Conservation (phyloP, 1,284 basidiomycete genomes). For the Apiotrichum gamsii region DNA sequence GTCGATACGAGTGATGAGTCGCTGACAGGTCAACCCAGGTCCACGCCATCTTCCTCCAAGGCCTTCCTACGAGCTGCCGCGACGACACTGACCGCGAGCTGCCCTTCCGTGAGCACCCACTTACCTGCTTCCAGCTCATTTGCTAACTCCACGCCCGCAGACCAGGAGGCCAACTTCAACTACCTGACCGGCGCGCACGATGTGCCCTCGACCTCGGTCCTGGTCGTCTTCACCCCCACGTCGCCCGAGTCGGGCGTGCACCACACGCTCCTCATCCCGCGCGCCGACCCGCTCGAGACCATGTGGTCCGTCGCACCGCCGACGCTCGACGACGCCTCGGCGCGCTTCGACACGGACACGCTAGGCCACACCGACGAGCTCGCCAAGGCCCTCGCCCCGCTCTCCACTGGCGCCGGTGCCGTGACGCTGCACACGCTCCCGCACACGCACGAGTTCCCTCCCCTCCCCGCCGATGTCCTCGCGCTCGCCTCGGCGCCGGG, state of each 20-base stretch:
- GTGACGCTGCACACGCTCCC: slow-evolving; percentile 47
- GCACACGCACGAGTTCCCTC: slow-evolving; percentile 55
- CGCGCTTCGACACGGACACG: slow-evolving; percentile 56
- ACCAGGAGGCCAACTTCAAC: slow-evolving; percentile 77
- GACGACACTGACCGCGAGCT: slow-evolving; percentile 86
- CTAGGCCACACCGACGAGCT: slow-evolving; percentile 55
- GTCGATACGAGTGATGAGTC: not conserved
- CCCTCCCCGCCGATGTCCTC: slow-evolving; percentile 58
- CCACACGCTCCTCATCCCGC: slow-evolving; percentile 67
- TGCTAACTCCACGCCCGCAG: slow-evolving; percentile 14
- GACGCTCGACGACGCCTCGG: slow-evolving; percentile 55
- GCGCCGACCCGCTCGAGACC: slow-evolving; percentile 62
- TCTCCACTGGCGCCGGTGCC: slow-evolving; percentile 5
- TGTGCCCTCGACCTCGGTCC: slow-evolving; percentile 61
- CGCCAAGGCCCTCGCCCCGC: slow-evolving; percentile 9
- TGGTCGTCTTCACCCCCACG: slow-evolving; percentile 56
- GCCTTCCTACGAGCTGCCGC: slow-evolving; percentile 55
- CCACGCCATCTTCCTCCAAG: slow-evolving; percentile 47
- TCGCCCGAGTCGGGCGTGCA: slow-evolving; percentile 12
- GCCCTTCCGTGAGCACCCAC: slow-evolving; percentile 62
- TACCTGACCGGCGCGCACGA: slow-evolving; percentile 69
- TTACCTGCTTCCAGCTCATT: slow-evolving; percentile 2
- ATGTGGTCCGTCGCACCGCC: slow-evolving; percentile 85
- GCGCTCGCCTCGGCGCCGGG: slow-evolving; percentile 33
- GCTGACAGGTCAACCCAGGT: slow-evolving; percentile 10